Evolutionary conservation across 768 basidiomycete species (phyloP).

Genomic region (Russula dissimulans): DNA sequence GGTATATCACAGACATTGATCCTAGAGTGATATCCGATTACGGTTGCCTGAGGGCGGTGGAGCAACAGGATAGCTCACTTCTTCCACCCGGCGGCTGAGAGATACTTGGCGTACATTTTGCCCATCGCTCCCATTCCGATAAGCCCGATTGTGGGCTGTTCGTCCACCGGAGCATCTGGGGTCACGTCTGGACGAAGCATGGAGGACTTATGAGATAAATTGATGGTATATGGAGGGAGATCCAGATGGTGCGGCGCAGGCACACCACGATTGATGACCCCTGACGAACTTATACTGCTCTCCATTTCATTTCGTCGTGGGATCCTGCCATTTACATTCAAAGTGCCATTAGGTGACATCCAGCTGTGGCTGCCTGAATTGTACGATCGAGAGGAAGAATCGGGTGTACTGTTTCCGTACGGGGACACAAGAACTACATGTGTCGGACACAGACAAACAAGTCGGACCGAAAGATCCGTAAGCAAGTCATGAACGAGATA

Average conservation of each 20-base stretch:
- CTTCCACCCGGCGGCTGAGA: constrained; percentile 77
- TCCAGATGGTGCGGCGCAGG: too few species aligned
- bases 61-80: constrained; percentile 41
- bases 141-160: constrained; percentile 76
- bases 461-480: background rate
- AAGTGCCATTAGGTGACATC: too few species aligned
- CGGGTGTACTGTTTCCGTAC: background rate
- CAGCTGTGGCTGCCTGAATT: too few species aligned
- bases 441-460: background rate
- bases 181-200: constrained; percentile 23
- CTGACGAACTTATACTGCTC: too few species aligned
- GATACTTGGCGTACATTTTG: constrained; percentile 76
- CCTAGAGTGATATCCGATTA: constrained; percentile 33
- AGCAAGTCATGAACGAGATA: constrained; percentile 18
- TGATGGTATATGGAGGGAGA: background rate
- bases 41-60: too few species aligned
- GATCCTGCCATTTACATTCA: too few species aligned
- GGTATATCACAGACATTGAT: constrained; percentile 87
- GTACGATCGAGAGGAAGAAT: too few species aligned
- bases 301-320: too few species aligned
- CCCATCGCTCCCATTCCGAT: constrained; percentile 99
- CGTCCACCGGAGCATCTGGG: constrained; percentile 30
- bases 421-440: constrained; percentile 1
- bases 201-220: background rate
- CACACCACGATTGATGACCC: too few species aligned